phyloP scores from a whole-genome alignment of 495 filamentous ascomycete genomes.

The Hypoxylon fragiforme region DNA sequence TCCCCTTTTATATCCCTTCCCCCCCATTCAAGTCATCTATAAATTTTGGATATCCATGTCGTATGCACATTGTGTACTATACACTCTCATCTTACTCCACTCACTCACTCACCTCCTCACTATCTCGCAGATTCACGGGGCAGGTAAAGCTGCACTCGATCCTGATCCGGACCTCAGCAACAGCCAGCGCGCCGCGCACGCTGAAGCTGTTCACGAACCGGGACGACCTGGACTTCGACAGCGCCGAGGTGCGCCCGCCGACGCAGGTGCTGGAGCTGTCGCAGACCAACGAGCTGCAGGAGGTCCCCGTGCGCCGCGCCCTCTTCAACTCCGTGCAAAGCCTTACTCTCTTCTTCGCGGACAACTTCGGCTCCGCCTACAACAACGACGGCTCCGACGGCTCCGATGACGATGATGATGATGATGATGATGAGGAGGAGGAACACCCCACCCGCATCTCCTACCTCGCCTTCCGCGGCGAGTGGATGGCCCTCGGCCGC shows the following conservation, averaged over 20 bases:
- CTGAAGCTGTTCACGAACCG: constrained; percentile 84
- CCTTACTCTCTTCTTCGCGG: constrained; percentile 80
- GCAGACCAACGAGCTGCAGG: constrained; percentile 80
- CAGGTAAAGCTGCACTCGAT: constrained; percentile 90
- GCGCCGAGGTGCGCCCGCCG: constrained; percentile 66
- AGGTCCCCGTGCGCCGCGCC: constrained; percentile 80
- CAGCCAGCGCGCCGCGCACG: constrained; percentile 73
- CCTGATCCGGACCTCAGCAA: constrained; percentile 75
- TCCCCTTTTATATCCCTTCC: constrained; percentile 1
- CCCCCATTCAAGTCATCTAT: not conserved
- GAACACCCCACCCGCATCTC: constrained; percentile 77
- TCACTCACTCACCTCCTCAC: not conserved
- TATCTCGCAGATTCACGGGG: constrained; percentile 74
- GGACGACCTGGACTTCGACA: constrained; percentile 80
- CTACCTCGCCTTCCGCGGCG: constrained; percentile 91
- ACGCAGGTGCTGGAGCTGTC: constrained; percentile 80
- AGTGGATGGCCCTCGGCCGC: constrained; percentile 81
- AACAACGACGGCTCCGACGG: too few species aligned
- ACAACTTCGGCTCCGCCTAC: constrained; percentile 69
- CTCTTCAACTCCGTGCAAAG: constrained; percentile 81
- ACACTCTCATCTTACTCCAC: too few species aligned
- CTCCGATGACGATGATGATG: too few species aligned
- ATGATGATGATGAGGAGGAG: too few species aligned
- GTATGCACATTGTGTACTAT: too few species aligned
- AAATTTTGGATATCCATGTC: constrained; percentile 10